A percentile compares a stretch with the other conserved stretches of the same genome.
Evolutionary conservation across 148 eudicot genomes (phyloP).

Genomic region (Hydrangea macrophylla): DNA sequence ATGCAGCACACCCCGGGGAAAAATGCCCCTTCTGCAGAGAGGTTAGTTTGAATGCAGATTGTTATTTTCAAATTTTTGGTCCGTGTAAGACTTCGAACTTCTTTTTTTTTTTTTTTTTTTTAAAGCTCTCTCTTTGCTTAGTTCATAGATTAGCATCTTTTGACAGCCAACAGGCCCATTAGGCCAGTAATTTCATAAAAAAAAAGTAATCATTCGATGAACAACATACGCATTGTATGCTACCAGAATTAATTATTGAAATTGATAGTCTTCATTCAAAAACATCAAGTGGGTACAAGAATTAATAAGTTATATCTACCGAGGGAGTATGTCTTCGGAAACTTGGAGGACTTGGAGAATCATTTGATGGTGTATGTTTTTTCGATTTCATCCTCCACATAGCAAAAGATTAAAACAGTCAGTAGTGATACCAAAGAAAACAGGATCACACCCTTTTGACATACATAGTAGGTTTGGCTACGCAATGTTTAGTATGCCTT

Average conservation of each 20-base stretch:
- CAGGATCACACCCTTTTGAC: background rate
- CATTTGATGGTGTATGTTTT: background rate
- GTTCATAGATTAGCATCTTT: background rate
- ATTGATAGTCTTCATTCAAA: background rate
- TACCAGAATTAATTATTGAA: background rate
- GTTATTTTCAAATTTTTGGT: background rate
- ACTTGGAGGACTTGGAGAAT: background rate
- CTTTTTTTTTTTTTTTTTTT: background rate
- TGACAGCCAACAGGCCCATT: background rate
- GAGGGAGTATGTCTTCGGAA: background rate
- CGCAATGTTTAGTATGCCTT: background rate
- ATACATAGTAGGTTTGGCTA: background rate
- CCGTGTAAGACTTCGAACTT: too few relatives aligned
- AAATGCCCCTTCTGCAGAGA: conserved; percentile 89
- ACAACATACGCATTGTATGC: too few relatives aligned
- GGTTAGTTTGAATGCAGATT: conserved; percentile 30
- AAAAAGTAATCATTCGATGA: background rate
- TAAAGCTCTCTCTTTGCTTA: background rate
- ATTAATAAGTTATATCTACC: too few relatives aligned
- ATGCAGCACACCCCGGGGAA: conserved; percentile 49
- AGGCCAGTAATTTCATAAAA: background rate
- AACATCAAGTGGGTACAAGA: background rate
- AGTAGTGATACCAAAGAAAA: background rate
- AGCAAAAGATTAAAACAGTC: background rate
- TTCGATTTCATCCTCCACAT: background rate